A percentile compares a stretch with the other conserved stretches of the same genome.
Conservation (phyloP, 441 rosid species). For the Arabidopsis lyrata region DNA sequence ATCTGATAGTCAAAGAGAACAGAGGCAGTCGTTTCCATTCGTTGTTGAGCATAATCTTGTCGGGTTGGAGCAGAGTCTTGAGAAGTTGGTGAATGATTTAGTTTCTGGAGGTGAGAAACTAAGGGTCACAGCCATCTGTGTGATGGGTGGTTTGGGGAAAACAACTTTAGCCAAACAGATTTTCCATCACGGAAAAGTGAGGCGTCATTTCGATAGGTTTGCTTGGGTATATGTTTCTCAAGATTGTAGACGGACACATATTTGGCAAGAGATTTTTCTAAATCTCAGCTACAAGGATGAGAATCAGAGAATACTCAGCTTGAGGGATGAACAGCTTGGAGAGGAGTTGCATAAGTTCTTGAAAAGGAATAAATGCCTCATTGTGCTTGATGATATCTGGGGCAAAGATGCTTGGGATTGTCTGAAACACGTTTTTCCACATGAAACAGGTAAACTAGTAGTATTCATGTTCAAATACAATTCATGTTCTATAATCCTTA, state of each 20-base stretch:
- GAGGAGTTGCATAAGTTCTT: conserved; percentile 42
- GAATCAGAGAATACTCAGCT: conserved; percentile 33
- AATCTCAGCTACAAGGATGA: conserved; percentile 36
- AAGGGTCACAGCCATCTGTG: conserved; percentile 43
- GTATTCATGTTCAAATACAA: not conserved
- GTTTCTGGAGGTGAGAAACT: conserved; percentile 34
- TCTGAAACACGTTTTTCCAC: conserved; percentile 43
- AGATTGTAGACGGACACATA: conserved; percentile 42
- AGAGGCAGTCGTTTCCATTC: conserved; percentile 42
- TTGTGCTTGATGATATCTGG: conserved; percentile 51
- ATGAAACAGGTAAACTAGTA: conserved; percentile 25
- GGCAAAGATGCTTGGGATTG: conserved; percentile 42
- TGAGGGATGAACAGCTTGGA: conserved; percentile 47
- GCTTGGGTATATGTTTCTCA: conserved; percentile 52
- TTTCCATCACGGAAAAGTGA: conserved; percentile 40
- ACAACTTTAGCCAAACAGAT: conserved; percentile 51
- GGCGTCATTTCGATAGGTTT: conserved; percentile 43
- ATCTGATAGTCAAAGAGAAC: conserved; percentile 28
- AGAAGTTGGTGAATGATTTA: conserved; percentile 40
- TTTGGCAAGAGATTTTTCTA: conserved; percentile 45
- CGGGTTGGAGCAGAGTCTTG: conserved; percentile 44
- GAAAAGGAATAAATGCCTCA: conserved; percentile 44
- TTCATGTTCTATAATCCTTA: not conserved
- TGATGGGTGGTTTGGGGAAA: conserved; percentile 56
- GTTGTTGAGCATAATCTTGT: conserved; percentile 46